Conservation (phyloP, 1,139 yeast species). For the Yamadazyma kanchanaburiensis region DNA sequence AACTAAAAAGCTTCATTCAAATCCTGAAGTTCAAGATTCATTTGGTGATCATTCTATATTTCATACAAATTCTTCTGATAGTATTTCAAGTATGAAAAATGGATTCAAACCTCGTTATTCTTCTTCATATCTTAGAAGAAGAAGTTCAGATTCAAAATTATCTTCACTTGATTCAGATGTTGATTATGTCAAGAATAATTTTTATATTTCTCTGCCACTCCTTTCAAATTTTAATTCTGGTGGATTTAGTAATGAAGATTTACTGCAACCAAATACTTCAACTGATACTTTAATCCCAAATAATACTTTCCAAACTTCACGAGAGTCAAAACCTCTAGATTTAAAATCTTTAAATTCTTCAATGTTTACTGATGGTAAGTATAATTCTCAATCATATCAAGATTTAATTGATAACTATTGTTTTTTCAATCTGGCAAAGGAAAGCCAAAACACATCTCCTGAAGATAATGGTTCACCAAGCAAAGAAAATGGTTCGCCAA, state of each 20-base stretch:
- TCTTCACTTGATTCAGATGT: constrained; percentile 17
- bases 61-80: constrained; percentile 3
- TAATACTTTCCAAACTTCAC: constrained; percentile 5
- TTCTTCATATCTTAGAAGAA: constrained; percentile 33
- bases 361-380: constrained; percentile 7
- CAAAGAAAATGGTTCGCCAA: constrained; percentile 1
- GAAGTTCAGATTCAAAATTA: constrained; percentile 30
- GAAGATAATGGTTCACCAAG: background rate
- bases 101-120: constrained; percentile 37
- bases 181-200: constrained; percentile 36
- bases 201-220: constrained; percentile 38
- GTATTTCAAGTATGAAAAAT: constrained; percentile 2
- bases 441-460: constrained; percentile 1
- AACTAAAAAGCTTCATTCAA: constrained; percentile 3
- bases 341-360: constrained; percentile 8
- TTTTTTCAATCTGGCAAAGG: constrained; percentile 36
- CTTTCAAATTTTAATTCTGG: constrained; percentile 20
- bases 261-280: constrained; percentile 7
- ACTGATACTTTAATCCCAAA: constrained; percentile 8
- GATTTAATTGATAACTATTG: constrained; percentile 72
- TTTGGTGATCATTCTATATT: constrained; percentile 3
- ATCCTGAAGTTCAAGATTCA: no score
- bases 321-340: constrained; percentile 7
- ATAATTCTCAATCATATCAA: constrained; percentile 63
- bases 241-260: constrained; percentile 6